These are phyloP conservation scores for Volvariella volvacea DNA, from an alignment of 1,284 basidiomycete species.

Conservation along the genomic window DNA sequence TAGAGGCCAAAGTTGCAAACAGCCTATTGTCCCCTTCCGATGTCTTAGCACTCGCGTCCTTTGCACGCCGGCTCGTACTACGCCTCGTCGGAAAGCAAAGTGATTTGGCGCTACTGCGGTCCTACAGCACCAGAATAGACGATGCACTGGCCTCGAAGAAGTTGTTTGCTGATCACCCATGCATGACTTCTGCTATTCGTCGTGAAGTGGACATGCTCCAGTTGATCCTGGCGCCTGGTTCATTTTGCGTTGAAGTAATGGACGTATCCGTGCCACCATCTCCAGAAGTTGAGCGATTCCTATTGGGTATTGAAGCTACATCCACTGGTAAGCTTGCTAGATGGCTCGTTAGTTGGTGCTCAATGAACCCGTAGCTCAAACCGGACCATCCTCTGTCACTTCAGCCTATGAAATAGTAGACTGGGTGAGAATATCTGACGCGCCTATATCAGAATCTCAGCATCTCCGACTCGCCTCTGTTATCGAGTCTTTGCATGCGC, in stretches of 20 bases:
- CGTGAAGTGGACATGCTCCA: slow-evolving; percentile 28
- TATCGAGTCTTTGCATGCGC: slow-evolving; percentile 33
- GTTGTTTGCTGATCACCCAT: slow-evolving; percentile 27
- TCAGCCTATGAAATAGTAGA: slow-evolving; percentile 53
- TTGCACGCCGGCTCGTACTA: slow-evolving; percentile 54
- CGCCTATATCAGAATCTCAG: slow-evolving; percentile 25
- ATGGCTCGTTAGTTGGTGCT: slow-evolving; percentile 14
- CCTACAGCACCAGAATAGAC: slow-evolving; percentile 32
- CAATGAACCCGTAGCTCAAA: slow-evolving; percentile 24
- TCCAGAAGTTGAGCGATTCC: slow-evolving; percentile 27
- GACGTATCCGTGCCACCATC: slow-evolving; percentile 1
- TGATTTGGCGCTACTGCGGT: slow-evolving; percentile 28
- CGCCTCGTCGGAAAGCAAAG: slow-evolving; percentile 50
- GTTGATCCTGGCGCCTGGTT: not conserved
- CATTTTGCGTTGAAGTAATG: too few relatives aligned
- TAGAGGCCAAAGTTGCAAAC: slow-evolving; percentile 53
- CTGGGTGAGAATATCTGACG: slow-evolving; percentile 44
- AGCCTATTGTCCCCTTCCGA: slow-evolving; percentile 52
- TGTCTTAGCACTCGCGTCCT: slow-evolving; percentile 55
- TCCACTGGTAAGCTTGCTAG: slow-evolving; percentile 33
- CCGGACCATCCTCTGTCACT: slow-evolving; percentile 11
- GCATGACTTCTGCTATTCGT: slow-evolving; percentile 36
- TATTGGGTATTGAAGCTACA: slow-evolving; percentile 33
- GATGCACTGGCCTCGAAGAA: slow-evolving; percentile 17
- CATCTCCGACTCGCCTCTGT: slow-evolving; percentile 32